Percentiles rank a stretch among this genome's conserved stretches.
phyloP scores from a whole-genome alignment of 768 basidiomycete genomes.

The Pleurotus citrinopileatus region DNA sequence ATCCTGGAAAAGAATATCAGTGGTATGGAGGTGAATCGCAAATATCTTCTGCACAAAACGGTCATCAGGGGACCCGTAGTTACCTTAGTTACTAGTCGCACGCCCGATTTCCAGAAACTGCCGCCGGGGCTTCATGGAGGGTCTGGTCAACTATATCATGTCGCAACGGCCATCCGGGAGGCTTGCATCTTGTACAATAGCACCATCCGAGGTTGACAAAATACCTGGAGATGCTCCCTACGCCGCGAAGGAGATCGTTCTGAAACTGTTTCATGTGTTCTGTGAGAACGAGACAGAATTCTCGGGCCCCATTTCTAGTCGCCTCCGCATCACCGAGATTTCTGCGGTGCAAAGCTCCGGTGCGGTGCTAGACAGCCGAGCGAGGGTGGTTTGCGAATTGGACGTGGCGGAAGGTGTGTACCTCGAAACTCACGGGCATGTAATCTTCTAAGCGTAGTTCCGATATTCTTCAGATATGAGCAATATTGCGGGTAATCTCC shows the following conservation, averaged over 20 bases:
- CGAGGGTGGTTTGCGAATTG: constrained; percentile 6
- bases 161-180: no score
- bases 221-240: constrained; percentile 1
- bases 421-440: no score
- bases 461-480: constrained; percentile 48
- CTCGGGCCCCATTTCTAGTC: neutral
- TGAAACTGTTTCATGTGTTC: neutral
- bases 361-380: neutral
- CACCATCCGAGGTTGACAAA: neutral
- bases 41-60: no score
- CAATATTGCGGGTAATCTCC: constrained; percentile 44
- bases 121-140: no score
- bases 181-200: neutral
- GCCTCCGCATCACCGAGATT: constrained; percentile 11
- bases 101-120: no score
- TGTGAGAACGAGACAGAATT: neutral
- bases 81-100: no score
- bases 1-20: no score
- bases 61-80: no score
- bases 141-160: no score
- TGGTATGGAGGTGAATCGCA: no score
- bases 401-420: constrained; percentile 5
- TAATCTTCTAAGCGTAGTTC: no score
- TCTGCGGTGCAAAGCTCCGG: constrained; percentile 10
- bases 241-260: neutral